phyloP scores from a whole-genome alignment of 345 rosid genomes.

The Clausena lansium region DNA sequence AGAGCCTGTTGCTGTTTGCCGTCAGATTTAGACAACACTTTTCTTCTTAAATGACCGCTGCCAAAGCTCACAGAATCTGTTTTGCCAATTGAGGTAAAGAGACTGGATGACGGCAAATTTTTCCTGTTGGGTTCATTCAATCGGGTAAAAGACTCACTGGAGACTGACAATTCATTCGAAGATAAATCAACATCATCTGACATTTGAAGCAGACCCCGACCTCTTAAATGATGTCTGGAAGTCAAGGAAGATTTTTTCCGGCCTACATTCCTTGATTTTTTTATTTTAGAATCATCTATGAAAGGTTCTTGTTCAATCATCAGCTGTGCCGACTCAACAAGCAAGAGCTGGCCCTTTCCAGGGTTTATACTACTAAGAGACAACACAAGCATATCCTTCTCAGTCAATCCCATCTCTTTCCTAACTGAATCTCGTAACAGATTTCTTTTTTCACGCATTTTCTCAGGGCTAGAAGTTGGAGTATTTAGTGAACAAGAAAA shows the following conservation, averaged over 20 bases:
- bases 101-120: constrained; percentile 12
- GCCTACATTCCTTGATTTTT: constrained; percentile 28
- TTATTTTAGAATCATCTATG: constrained; percentile 34
- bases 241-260: constrained; percentile 37
- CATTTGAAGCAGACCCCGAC: constrained; percentile 62
- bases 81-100: constrained; percentile 7
- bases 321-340: constrained; percentile 64
- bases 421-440: constrained; percentile 66
- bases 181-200: constrained; percentile 16
- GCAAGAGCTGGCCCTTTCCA: constrained; percentile 87
- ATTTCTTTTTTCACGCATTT: constrained; percentile 63
- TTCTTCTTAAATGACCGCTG: constrained; percentile 27
- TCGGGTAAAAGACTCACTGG: constrained; percentile 11
- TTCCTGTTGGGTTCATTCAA: constrained; percentile 26
- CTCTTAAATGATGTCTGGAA: constrained; percentile 57
- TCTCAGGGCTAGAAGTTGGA: constrained; percentile 50
- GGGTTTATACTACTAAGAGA: constrained; percentile 92
- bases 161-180: constrained; percentile 21
- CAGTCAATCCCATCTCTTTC: constrained; percentile 71
- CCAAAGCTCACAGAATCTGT: constrained; percentile 18
- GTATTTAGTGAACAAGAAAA: constrained; percentile 71
- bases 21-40: constrained; percentile 26
- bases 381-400: constrained; percentile 80
- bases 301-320: constrained; percentile 40
- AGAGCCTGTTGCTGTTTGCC: constrained; percentile 39